Percentiles rank a stretch among this genome's conserved stretches.
Conservation (phyloP, 208 protist genomes). For the Trypanosomatidae sp. region DNA sequence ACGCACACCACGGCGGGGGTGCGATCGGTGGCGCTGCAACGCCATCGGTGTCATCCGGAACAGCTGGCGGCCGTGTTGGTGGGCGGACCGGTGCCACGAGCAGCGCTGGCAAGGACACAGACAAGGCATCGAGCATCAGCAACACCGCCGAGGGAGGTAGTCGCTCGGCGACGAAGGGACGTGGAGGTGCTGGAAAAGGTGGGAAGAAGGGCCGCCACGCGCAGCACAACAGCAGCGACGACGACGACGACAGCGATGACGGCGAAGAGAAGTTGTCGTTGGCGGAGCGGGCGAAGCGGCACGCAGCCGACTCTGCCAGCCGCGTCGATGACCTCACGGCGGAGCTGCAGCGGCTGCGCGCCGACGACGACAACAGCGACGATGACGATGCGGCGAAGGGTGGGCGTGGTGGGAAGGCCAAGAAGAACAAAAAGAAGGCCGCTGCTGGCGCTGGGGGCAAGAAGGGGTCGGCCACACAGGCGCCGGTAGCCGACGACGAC, state of each 20-base stretch:
- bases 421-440: constrained; percentile 31
- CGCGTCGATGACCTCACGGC: constrained; percentile 20
- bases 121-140: not conserved
- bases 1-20: constrained; percentile 7
- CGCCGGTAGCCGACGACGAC: not conserved
- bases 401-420: constrained; percentile 22
- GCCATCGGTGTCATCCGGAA: not conserved
- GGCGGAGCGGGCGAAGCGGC: too few species aligned
- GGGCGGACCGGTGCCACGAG: constrained; percentile 7
- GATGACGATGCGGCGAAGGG: constrained; percentile 15
- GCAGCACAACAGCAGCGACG: too few species aligned
- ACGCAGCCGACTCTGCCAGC: too few species aligned
- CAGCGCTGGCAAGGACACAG: constrained; percentile 4
- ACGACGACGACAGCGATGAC: too few species aligned
- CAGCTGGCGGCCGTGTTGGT: not conserved
- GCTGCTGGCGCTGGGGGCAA: not conserved
- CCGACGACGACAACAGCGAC: constrained; percentile 16
- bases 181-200: too few species aligned
- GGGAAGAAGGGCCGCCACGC: too few species aligned
- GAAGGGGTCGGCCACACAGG: too few species aligned
- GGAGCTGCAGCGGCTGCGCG: constrained; percentile 26
- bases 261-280: too few species aligned
- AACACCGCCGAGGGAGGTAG: too few species aligned
- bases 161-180: too few species aligned
- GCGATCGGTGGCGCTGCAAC: not conserved